Evolutionary conservation across 305 asterid species (phyloP).

Genomic region (Fraxinus latifolia): DNA sequence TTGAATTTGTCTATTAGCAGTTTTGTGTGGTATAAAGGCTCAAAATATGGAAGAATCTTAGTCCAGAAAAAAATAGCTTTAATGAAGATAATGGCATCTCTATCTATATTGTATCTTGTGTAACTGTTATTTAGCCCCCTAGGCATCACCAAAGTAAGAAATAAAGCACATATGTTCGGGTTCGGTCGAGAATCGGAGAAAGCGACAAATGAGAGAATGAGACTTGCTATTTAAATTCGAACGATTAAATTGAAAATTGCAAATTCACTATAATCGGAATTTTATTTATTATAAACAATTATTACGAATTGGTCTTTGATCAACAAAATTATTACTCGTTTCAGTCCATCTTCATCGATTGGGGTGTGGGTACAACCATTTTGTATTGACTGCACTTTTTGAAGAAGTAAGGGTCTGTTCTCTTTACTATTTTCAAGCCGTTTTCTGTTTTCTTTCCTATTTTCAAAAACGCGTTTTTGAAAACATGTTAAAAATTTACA

Average conservation of each 20-base stretch:
- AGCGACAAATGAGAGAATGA: not conserved
- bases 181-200: not conserved
- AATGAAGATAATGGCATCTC: conserved; percentile 2
- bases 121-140: not conserved
- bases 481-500: too few species aligned
- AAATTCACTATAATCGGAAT: too few species aligned
- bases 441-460: too few species aligned
- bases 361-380: not conserved
- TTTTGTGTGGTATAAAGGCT: not conserved
- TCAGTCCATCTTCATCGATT: not conserved
- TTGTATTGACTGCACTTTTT: too few species aligned
- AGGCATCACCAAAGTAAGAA: not conserved
- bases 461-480: too few species aligned
- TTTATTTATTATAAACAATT: too few species aligned
- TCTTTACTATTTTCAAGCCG: too few species aligned
- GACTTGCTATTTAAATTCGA: too few species aligned
- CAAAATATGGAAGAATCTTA: not conserved
- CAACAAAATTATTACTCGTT: not conserved
- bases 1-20: not conserved
- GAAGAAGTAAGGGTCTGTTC: too few species aligned
- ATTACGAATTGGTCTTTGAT: too few species aligned
- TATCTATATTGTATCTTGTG: not conserved
- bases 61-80: not conserved
- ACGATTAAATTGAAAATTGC: too few species aligned
- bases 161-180: not conserved